phyloP scores from a whole-genome alignment of 225 moss, liverwort and hornwort genomes.

The Anthoceros angustus region DNA sequence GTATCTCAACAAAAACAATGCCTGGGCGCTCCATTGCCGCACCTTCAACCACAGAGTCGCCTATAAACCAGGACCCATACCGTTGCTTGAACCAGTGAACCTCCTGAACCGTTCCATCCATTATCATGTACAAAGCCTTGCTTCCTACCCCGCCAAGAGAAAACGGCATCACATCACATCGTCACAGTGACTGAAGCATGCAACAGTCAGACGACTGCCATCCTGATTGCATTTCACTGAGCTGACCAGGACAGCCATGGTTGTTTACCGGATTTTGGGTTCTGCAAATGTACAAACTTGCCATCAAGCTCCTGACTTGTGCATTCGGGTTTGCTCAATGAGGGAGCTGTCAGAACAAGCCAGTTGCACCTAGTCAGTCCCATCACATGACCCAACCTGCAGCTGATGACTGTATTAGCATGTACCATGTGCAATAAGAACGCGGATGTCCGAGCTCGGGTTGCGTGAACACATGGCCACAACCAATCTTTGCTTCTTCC shows the following conservation, averaged over 20 bases:
- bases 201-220: not conserved
- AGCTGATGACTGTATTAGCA: not conserved
- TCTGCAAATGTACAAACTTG: not conserved
- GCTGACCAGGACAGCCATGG: not conserved
- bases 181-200: not conserved
- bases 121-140: constrained; percentile 14
- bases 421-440: not conserved
- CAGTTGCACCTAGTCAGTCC: not conserved
- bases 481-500: too few relatives aligned
- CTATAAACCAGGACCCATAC: constrained; percentile 56
- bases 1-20: constrained; percentile 3
- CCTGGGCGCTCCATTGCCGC: not conserved
- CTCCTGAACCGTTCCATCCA: constrained; percentile 44
- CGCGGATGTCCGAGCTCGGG: not conserved
- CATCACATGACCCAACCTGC: not conserved
- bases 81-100: constrained; percentile 67
- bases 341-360: constrained; percentile 1
- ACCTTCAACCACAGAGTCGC: constrained; percentile 46
- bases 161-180: not conserved
- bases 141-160: not conserved
- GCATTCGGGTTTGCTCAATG: not conserved
- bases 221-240: too few relatives aligned
- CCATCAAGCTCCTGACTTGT: not conserved
- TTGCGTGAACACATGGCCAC: too few relatives aligned
- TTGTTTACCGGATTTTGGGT: not conserved